phyloP scores from a whole-genome alignment of 78 protist species.

The Dictyostelium capitatum region DNA sequence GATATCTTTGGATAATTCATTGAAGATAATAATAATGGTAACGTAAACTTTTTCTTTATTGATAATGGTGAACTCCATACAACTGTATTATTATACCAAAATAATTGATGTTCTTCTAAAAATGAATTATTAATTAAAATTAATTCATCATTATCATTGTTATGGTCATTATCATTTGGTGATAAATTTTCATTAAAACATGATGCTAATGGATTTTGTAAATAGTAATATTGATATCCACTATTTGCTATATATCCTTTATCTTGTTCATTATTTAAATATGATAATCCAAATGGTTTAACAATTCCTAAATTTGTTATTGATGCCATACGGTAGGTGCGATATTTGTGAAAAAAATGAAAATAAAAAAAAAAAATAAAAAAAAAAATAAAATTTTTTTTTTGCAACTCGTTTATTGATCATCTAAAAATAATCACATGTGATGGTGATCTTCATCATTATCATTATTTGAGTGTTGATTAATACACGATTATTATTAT shows the following conservation, averaged over 20 bases:
- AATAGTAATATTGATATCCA: neutral
- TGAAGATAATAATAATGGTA: constrained; percentile 5
- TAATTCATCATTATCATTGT: neutral
- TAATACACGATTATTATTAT: too few relatives aligned
- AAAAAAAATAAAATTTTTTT: neutral
- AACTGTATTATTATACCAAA: constrained; percentile 36
- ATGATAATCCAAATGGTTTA: constrained; percentile 49
- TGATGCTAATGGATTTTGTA: constrained; percentile 8
- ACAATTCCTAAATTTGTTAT: constrained; percentile 16
- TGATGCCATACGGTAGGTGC: neutral
- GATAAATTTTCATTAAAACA: neutral
- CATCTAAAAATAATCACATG: too few relatives aligned
- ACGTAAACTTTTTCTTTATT: constrained; percentile 22
- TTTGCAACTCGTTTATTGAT: too few relatives aligned
- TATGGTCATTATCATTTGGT: neutral
- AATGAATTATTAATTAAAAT: neutral
- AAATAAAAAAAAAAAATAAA: neutral
- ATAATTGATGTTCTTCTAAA: constrained; percentile 32
- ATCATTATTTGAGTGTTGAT: too few relatives aligned
- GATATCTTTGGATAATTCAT: constrained; percentile 3
- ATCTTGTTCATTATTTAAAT: neutral
- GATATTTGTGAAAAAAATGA: neutral
- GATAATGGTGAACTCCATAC: constrained; percentile 39
- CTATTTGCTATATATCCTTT: neutral
- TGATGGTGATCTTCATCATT: too few relatives aligned